These are phyloP conservation scores for Colletotrichum spinosum DNA, from an alignment of 2,329 filamentous ascomycete genomes.

Conservation along the genomic window DNA sequence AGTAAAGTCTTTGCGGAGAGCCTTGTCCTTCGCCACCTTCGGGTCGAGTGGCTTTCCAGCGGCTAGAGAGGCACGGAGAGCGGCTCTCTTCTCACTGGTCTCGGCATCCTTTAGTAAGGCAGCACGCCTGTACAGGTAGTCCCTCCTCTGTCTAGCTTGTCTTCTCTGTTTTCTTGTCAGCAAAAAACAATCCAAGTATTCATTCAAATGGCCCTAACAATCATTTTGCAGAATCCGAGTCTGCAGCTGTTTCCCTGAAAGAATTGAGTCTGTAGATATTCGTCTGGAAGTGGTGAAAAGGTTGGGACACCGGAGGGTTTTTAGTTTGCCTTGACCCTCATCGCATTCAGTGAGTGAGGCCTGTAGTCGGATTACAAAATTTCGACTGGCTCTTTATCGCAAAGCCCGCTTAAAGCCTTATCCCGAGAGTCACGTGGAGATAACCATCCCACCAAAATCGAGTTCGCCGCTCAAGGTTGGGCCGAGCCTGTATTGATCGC, in stretches of 20 bases:
- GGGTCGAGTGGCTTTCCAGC: conserved; percentile 88
- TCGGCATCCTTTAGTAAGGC: conserved; percentile 90
- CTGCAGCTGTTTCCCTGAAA: too few relatives aligned
- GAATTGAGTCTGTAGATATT: too few relatives aligned
- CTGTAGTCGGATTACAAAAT: too few relatives aligned
- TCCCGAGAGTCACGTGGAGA: conserved; percentile 16
- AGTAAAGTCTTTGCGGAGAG: conserved; percentile 86
- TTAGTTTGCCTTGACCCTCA: too few relatives aligned
- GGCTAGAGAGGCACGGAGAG: conserved; percentile 86
- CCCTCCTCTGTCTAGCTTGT: conserved; percentile 18
- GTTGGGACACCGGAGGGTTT: too few relatives aligned
- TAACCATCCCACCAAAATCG: conserved; percentile 21
- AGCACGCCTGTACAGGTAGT: conserved; percentile 86
- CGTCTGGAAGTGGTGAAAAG: too few relatives aligned
- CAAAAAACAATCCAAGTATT: too few relatives aligned
- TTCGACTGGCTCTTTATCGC: not conserved
- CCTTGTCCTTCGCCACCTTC: conserved; percentile 86
- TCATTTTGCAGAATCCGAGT: too few relatives aligned
- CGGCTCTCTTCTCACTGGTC: conserved; percentile 89
- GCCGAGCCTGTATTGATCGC: conserved; percentile 1
- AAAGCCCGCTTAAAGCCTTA: not conserved
- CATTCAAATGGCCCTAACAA: too few relatives aligned
- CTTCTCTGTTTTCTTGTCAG: not conserved
- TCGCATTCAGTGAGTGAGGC: too few relatives aligned
- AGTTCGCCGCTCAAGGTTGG: conserved; percentile 6